Percentiles rank a stretch among this genome's conserved stretches.
Conservation (phyloP, 2,329 filamentous ascomycete genomes). For the Talaromyces verruculosus region DNA sequence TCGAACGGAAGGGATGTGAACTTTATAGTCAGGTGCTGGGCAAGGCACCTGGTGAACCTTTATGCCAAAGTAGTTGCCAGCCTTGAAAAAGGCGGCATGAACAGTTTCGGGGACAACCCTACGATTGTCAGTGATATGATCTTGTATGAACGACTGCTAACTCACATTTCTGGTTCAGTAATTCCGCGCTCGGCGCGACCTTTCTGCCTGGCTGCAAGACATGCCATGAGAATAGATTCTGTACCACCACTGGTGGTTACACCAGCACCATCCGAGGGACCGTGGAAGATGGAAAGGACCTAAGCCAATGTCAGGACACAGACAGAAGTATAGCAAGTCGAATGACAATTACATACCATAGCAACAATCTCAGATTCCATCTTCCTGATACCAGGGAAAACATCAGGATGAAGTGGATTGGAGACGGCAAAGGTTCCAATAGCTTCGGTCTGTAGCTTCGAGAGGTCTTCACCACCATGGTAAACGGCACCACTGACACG, state of each 20-base stretch:
- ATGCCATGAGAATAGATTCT: constrained; percentile 96
- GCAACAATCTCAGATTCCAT: constrained; percentile 98
- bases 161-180: constrained; percentile 90
- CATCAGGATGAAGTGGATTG: constrained; percentile 96
- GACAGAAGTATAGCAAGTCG: not conserved
- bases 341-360: constrained; percentile 65
- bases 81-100: constrained; percentile 95
- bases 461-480: constrained; percentile 79
- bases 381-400: constrained; percentile 96
- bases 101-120: constrained; percentile 93
- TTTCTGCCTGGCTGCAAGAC: constrained; percentile 84
- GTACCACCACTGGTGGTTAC: constrained; percentile 91
- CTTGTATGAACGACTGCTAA: not conserved
- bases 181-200: constrained; percentile 81
- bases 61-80: constrained; percentile 93
- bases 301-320: constrained; percentile 27
- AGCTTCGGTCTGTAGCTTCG: constrained; percentile 85
- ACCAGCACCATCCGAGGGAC: constrained; percentile 78
- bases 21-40: constrained; percentile 81
- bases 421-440: constrained; percentile 92
- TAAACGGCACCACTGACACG: constrained; percentile 94
- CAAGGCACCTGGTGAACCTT: constrained; percentile 86
- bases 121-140: constrained; percentile 25
- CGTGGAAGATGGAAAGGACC: constrained; percentile 80
- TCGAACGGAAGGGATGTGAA: constrained; percentile 72